Evolutionary conservation across 208 protist species (phyloP).

Genomic region (Trypanosoma conorhini): DNA sequence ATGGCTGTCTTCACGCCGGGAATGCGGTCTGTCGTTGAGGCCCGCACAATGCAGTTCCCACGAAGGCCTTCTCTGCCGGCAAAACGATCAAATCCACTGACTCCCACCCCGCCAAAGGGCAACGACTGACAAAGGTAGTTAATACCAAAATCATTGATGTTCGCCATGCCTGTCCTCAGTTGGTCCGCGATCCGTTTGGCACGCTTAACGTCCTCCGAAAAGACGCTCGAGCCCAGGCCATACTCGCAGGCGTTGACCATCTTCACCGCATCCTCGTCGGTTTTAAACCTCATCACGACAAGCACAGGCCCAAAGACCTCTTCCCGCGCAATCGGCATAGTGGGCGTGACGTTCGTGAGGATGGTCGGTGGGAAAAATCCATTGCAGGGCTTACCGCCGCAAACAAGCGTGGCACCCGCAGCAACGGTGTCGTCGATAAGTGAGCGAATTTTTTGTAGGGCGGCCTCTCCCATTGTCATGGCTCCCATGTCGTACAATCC

Average conservation of each 20-base stretch:
- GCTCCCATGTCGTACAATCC: slow-evolving; percentile 87
- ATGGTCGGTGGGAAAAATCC: slow-evolving; percentile 93
- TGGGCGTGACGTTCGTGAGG: slow-evolving; percentile 84
- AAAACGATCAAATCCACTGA: slow-evolving; percentile 96
- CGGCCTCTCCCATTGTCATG: slow-evolving; percentile 93
- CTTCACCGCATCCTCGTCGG: slow-evolving; percentile 83
- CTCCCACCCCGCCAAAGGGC: slow-evolving; percentile 95
- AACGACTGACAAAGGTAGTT: slow-evolving; percentile 96
- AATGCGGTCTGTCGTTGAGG: slow-evolving; percentile 83
- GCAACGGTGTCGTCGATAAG: slow-evolving; percentile 89
- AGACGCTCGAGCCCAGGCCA: slow-evolving; percentile 91
- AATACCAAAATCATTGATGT: slow-evolving; percentile 96
- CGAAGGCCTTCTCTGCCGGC: slow-evolving; percentile 93
- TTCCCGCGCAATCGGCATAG: slow-evolving; percentile 92
- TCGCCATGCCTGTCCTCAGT: slow-evolving; percentile 89
- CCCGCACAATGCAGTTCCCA: slow-evolving; percentile 88
- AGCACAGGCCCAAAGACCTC: slow-evolving; percentile 96
- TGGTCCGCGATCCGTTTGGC: slow-evolving; percentile 83
- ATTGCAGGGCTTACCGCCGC: slow-evolving; percentile 70
- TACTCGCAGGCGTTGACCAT: slow-evolving; percentile 91
- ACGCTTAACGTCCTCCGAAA: slow-evolving; percentile 74
- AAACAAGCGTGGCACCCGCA: slow-evolving; percentile 85
- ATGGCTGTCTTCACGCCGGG: slow-evolving; percentile 85
- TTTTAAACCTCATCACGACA: slow-evolving; percentile 87
- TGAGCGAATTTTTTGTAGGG: slow-evolving; percentile 90